phyloP scores from a whole-genome alignment of 2,329 filamentous ascomycete species.

The Pezicula rhizophila region DNA sequence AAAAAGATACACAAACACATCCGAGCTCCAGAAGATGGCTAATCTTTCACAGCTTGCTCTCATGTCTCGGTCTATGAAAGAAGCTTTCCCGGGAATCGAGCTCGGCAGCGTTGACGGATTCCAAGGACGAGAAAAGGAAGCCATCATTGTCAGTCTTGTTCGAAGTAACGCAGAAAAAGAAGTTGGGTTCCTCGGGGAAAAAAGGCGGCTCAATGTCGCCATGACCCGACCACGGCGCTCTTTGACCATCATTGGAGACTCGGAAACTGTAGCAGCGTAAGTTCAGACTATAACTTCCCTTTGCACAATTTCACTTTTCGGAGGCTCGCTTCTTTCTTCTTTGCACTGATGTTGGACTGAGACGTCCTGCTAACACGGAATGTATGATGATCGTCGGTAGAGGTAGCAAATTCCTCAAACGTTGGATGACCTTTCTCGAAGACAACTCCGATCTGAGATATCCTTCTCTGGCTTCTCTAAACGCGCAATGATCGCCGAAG shows the following conservation, averaged over 20 bases:
- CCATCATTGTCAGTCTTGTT: slow-evolving; percentile 87
- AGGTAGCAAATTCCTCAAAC: slow-evolving; percentile 77
- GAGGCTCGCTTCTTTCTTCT: neutral
- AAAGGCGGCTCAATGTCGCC: slow-evolving; percentile 86
- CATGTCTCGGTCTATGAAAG: slow-evolving; percentile 70
- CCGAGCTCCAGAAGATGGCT: slow-evolving; percentile 9
- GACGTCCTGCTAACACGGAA: slow-evolving; percentile 18
- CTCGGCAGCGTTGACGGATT: slow-evolving; percentile 97
- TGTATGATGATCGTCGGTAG: slow-evolving; percentile 39
- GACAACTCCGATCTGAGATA: slow-evolving; percentile 87
- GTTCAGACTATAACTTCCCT: slow-evolving; percentile 31
- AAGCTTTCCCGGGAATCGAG: slow-evolving; percentile 77
- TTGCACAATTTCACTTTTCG: neutral
- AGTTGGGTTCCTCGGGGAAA: slow-evolving; percentile 90
- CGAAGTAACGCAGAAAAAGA: slow-evolving; percentile 81
- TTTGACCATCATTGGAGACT: slow-evolving; percentile 86
- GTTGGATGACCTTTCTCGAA: slow-evolving; percentile 88
- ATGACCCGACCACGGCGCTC: slow-evolving; percentile 94
- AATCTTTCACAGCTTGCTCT: slow-evolving; percentile 57
- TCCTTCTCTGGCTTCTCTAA: slow-evolving; percentile 51
- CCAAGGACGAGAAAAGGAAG: slow-evolving; percentile 95
- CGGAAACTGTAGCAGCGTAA: slow-evolving; percentile 81
- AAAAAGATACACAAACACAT: neutral
- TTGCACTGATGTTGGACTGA: slow-evolving; percentile 9
- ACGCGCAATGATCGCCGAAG: slow-evolving; percentile 2